Evolutionary conservation across 345 rosid species (phyloP).

Genomic region (Syzygium jambos): DNA sequence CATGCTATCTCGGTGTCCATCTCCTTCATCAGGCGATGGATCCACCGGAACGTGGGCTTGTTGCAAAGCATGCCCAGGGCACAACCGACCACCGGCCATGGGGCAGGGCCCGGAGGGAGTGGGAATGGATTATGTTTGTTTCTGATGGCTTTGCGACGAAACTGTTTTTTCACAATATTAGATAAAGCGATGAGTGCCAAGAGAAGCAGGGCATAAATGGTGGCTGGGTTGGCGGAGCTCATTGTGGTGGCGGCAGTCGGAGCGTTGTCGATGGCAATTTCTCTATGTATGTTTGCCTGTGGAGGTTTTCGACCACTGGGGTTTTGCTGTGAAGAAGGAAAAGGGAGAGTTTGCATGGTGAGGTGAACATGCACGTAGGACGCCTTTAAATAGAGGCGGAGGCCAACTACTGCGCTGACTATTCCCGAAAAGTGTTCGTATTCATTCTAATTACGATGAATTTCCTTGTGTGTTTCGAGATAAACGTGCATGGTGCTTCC

Average conservation of each 20-base stretch:
- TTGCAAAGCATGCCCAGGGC: neutral
- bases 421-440: neutral
- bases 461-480: neutral
- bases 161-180: neutral
- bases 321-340: neutral
- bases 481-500: neutral
- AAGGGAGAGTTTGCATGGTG: neutral
- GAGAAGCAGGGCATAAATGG: neutral
- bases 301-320: neutral
- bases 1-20: neutral
- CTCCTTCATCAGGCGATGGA: slow-evolving; percentile 1
- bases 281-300: neutral
- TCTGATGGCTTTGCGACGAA: neutral
- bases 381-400: neutral
- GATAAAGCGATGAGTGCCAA: neutral
- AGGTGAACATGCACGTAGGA: neutral
- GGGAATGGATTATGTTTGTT: neutral
- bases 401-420: neutral
- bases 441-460: neutral
- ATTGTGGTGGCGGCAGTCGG: neutral
- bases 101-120: neutral
- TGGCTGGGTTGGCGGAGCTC: neutral
- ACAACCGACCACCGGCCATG: slow-evolving; percentile 2
- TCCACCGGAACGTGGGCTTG: neutral
- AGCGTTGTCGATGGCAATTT: neutral